Conservation (phyloP, 495 filamentous ascomycete species). For the Lentithecium fluviatile region DNA sequence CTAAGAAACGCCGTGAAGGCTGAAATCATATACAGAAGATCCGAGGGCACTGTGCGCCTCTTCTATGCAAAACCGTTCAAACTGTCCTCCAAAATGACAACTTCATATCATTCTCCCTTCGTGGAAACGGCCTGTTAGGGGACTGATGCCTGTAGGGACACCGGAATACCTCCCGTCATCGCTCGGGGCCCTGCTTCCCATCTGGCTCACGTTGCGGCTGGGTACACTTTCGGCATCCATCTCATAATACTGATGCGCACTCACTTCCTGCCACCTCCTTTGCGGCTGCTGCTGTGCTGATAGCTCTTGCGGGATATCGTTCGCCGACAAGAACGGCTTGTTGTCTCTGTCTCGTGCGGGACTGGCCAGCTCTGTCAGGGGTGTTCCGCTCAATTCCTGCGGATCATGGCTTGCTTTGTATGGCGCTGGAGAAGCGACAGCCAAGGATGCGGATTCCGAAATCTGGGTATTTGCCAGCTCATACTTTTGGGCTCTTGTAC, state of each 20-base stretch:
- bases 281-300: background rate
- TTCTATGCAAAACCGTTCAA: too few relatives aligned
- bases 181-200: slow-evolving; percentile 10
- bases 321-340: slow-evolving; percentile 1
- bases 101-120: background rate
- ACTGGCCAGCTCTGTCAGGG: slow-evolving; percentile 25
- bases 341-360: slow-evolving; percentile 7
- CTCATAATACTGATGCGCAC: slow-evolving; percentile 12
- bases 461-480: slow-evolving; percentile 34
- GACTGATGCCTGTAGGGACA: background rate
- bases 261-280: slow-evolving; percentile 18
- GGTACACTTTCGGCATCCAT: slow-evolving; percentile 17
- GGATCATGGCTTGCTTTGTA: slow-evolving; percentile 3
- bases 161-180: slow-evolving; percentile 7
- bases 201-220: slow-evolving; percentile 7
- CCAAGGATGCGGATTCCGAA: slow-evolving; percentile 5
- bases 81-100: too few relatives aligned
- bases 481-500: slow-evolving; percentile 9
- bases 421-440: background rate
- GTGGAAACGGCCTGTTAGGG: background rate
- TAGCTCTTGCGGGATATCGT: slow-evolving; percentile 21
- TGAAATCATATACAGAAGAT: too few relatives aligned
- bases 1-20: too few relatives aligned
- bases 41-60: too few relatives aligned
- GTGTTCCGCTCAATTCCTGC: slow-evolving; percentile 27